Evolutionary conservation across 108 stramenopile species (phyloP), one percentile per base, ranked within the genome.

Genomic region (Fragilariopsis cylindrus): DNA sequence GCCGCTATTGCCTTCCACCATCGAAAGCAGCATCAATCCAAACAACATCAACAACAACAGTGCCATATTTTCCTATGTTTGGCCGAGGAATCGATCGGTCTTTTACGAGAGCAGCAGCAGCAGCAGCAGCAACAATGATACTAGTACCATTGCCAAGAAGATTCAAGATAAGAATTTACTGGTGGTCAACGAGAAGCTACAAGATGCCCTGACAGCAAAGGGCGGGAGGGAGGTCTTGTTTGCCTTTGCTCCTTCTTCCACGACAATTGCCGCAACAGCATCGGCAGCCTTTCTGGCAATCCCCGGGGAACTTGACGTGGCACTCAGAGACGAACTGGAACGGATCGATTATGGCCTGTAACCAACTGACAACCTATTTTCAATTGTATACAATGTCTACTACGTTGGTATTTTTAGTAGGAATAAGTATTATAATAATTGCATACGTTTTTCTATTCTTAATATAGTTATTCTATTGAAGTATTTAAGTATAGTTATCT

Each of bases 191-290:
- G 46, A 30, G 15, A 45, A 40, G 43, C 45, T 63, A 0, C 5
- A 9, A 15, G 62, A 44, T 7, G 68, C 56, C 2, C 40, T 46
- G 19, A 67, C 58, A 11, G 57, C 74, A 40, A 30, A 42, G 19
- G 30, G 54, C 0, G 66, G 66, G 7, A 56, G 71, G 12, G 79
- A 79, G 46, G 73, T 79, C 19, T 43, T 79, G 48, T 79, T 79
- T 65, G 64, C 64, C 3, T 48, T 47, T 18, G 13, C 19, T 15
- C 7, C 49, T 9, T 15, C 13, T 8, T 50, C 48, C 18, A 21
- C n/a, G 42, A 21, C 30, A 16, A 42, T 49, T 16, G 39, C 18
- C 5, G 7, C 46, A 13, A 16, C 13, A n/a, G 48, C 47, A 12
- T 15, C 15, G 15, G 50, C 73, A 40, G 62, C 73, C 21, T 74